Evolutionary conservation across 495 filamentous ascomycete species (phyloP).

Genomic region (Penicillium waksmanii): DNA sequence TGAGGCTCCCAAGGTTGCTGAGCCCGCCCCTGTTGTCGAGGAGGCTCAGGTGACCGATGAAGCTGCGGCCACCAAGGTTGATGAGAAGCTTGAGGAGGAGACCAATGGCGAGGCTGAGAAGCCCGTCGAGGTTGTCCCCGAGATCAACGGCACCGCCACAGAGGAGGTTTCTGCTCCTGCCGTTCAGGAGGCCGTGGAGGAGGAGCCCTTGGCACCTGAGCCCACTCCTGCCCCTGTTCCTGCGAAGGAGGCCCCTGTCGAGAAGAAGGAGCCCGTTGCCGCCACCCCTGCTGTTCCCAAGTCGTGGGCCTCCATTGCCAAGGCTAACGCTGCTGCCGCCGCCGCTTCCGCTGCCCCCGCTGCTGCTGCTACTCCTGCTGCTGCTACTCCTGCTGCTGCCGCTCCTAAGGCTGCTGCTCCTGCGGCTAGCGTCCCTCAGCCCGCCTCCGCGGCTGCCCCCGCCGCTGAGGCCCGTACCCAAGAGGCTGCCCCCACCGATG

Average conservation of each 20-base stretch:
- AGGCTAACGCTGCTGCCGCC: conserved; percentile 34
- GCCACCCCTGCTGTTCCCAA: conserved; percentile 60
- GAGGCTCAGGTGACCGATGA: conserved; percentile 40
- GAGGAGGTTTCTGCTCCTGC: conserved; percentile 42
- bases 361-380: conserved; percentile 42
- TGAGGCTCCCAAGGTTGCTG: conserved; percentile 34
- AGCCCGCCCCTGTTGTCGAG: conserved; percentile 31
- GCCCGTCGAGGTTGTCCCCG: conserved; percentile 35
- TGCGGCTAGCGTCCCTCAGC: conserved; percentile 12
- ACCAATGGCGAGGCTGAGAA: conserved; percentile 35
- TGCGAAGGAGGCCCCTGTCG: conserved; percentile 50
- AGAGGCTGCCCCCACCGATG: conserved; percentile 51
- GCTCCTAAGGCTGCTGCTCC: conserved; percentile 38
- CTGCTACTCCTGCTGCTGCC: conserved; percentile 39
- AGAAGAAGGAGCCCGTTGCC: conserved; percentile 51
- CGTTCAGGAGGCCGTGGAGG: conserved; percentile 54
- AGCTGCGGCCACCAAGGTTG: conserved; percentile 53
- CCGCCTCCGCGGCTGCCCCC: conserved; percentile 32
- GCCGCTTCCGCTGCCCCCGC: conserved; percentile 45
- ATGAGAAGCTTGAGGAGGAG: conserved; percentile 60
- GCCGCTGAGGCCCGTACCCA: conserved; percentile 39
- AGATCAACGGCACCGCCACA: conserved; percentile 48
- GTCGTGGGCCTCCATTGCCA: conserved; percentile 88
- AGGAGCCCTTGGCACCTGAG: conserved; percentile 57
- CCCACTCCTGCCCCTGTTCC: conserved; percentile 39